Conservation (phyloP, 768 basidiomycete genomes). For the Russula vinacea region DNA sequence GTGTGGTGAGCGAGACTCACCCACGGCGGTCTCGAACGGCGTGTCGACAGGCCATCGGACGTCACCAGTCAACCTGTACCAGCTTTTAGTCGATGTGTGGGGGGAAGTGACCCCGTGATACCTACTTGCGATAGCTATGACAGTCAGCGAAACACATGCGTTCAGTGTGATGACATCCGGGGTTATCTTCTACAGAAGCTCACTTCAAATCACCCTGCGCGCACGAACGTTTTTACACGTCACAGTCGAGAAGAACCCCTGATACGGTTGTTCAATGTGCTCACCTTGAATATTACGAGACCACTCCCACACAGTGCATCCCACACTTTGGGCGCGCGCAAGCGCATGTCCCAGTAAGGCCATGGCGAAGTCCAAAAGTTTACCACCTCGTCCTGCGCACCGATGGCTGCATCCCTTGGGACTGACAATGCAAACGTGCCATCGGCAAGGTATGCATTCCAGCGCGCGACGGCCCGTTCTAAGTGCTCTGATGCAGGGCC, state of each 20-base stretch:
- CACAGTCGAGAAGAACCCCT: slow-evolving; percentile 2
- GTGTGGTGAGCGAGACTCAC: slow-evolving; percentile 38
- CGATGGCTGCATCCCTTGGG: slow-evolving; percentile 54
- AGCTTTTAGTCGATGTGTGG: background rate
- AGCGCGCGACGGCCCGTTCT: slow-evolving; percentile 59
- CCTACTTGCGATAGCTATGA: slow-evolving; percentile 81
- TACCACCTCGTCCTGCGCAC: slow-evolving; percentile 42
- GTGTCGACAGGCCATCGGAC: slow-evolving; percentile 83
- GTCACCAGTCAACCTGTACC: slow-evolving; percentile 79
- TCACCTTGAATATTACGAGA: slow-evolving; percentile 82
- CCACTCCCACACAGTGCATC: slow-evolving; percentile 50
- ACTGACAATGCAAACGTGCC: slow-evolving; percentile 76
- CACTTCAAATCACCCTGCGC: slow-evolving; percentile 85
- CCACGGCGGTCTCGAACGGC: slow-evolving; percentile 68
- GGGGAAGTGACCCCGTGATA: slow-evolving; percentile 6
- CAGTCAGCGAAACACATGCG: slow-evolving; percentile 3
- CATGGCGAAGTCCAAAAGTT: slow-evolving; percentile 73
- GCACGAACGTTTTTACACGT: background rate
- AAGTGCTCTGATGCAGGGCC: slow-evolving; percentile 44
- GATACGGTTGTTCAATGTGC: background rate
- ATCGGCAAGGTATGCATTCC: slow-evolving; percentile 64
- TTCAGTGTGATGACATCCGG: background rate
- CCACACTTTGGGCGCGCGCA: slow-evolving; percentile 51
- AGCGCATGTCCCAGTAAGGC: slow-evolving; percentile 74
- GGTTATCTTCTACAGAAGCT: slow-evolving; percentile 36